Base-by-base conservation (phyloP, 306 rosid species). In the Fagus sylvatica region DNA sequence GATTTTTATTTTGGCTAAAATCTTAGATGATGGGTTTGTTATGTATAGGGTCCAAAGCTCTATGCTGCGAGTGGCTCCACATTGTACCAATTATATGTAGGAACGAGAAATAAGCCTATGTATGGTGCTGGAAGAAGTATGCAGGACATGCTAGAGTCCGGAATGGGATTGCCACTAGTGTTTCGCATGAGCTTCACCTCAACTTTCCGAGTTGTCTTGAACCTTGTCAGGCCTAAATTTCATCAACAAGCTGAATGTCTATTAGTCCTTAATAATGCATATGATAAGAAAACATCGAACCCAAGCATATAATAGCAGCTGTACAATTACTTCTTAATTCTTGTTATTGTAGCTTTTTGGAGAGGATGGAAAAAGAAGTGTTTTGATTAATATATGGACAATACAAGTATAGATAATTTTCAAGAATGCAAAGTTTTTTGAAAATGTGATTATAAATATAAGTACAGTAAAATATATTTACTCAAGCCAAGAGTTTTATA, bases 101-200 rank as follows among this genome's bases (percentile, higher is more conserved):
- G 90, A 55, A 83, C 84, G 16, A 88, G 77, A 79, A 87, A 86
- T 49, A 95, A 83, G 86, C 69, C 87, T 0, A 79, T 95, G 94
- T 95, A 95, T 65, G 99, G 99, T n/a, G 96, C 96, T 4, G 98
- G 99, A 70, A 84, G 97, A 74, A 86, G 81, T 79, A 95, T 95
- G 98, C 85, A 93, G 37, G 99, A 91, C 72, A 78, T 83, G 93
- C 73, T 93, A 4, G 87, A 88, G 30, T 95, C 97, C 3, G 89
- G 84, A 65, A 81, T 60, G 28, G 96, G 99, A 32, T 79, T 93
- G 78, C 85, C 94, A 1, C 61, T 95, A 34, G 30, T 61, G 15
- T 65, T 89, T 53, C 71, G 74, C 10, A 76, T 91, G 36, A 80
- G 37, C 0, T 19, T 93, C 8, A 74, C 69, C 12, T 91, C 99